phyloP scores from a whole-genome alignment of 345 rosid genomes.

The Noccaea caerulescens region DNA sequence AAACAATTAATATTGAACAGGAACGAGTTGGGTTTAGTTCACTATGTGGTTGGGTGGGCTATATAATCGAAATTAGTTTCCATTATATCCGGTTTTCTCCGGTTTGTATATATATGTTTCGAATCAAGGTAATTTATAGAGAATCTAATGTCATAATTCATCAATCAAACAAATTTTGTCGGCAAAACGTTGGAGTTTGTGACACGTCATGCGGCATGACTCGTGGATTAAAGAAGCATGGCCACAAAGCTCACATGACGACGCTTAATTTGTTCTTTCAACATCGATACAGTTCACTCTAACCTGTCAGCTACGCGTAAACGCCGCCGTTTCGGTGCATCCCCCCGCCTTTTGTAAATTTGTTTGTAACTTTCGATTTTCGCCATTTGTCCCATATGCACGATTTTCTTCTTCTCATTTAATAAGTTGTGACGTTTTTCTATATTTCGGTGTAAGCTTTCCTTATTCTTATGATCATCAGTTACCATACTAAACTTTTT shows the following conservation, averaged over 20 bases:
- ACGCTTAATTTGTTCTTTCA: constrained; percentile 31
- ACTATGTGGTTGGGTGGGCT: not conserved
- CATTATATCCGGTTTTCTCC: not conserved
- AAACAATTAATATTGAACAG: no score
- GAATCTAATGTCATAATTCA: not conserved
- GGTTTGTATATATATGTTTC: not conserved
- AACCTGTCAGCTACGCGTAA: constrained; percentile 40
- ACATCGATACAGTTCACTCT: constrained; percentile 42
- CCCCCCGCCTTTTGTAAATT: not conserved
- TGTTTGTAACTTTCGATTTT: not conserved
- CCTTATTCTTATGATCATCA: not conserved
- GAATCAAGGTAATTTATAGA: not conserved
- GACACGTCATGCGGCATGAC: constrained; percentile 43
- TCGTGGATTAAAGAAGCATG: constrained; percentile 38
- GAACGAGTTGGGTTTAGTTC: constrained; percentile 1
- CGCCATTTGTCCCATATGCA: constrained; percentile 28
- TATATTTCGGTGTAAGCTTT: not conserved
- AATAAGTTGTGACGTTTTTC: not conserved
- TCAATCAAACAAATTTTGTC: constrained; percentile 34
- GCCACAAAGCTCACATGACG: constrained; percentile 45
- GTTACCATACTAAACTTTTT: not conserved
- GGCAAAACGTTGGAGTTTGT: constrained; percentile 33
- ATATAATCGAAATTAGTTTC: not conserved
- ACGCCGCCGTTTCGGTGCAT: constrained; percentile 32
- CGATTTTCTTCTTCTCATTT: constrained; percentile 1